Base-by-base conservation (phyloP, 2,329 filamentous ascomycete genomes). In the Aspergillus phoenicis region DNA sequence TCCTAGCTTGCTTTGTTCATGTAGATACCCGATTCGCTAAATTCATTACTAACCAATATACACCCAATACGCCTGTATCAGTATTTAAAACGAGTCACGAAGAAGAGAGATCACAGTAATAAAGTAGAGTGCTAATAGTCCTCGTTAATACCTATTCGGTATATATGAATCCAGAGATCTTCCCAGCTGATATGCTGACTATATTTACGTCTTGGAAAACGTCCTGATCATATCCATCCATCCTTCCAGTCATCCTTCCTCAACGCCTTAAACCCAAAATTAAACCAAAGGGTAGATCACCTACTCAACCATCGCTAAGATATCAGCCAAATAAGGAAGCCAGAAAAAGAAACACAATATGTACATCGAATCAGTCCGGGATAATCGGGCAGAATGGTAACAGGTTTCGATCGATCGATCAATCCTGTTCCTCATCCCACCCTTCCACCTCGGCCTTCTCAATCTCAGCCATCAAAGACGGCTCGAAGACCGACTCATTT, bases 371-470 rank as follows among this genome's bases (percentile, higher is more conserved):
- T 52, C 13, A 45, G 60, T 43, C 55, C 59, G 51, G 60, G 61
- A 41, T 48, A 59, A 24, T 51, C 4, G 36, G 51, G 17, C 59
- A 20, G 20, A 20, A 20, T 20, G 20, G 20, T 20, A 20, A 20
- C 20, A 20, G 20, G 20, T 20, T 20, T 20, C 20, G 20, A 20
- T 8, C 3, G 39, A 39, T 10, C 17, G 5, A 59, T 62, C 62
- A 90, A 64, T 93, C 90, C 63, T 88, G 88, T 68, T 91, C 91
- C 68, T 91, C 90, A 68, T 91, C 91, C 89, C 91, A 94, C 36
- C 87, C 85, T 73, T 95, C 91, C 72, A 89, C 85, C 77, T 96
- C 93, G 60, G 82, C 84, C 79, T 89, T 89, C 70, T 94, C 84
- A 58, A 91, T 83, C 63, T 88, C 84, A 15, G 84, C 84, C 91